These are phyloP conservation scores for Apiospora malaysiana DNA, from an alignment of 2,329 filamentous ascomycete species.

Conservation along the genomic window DNA sequence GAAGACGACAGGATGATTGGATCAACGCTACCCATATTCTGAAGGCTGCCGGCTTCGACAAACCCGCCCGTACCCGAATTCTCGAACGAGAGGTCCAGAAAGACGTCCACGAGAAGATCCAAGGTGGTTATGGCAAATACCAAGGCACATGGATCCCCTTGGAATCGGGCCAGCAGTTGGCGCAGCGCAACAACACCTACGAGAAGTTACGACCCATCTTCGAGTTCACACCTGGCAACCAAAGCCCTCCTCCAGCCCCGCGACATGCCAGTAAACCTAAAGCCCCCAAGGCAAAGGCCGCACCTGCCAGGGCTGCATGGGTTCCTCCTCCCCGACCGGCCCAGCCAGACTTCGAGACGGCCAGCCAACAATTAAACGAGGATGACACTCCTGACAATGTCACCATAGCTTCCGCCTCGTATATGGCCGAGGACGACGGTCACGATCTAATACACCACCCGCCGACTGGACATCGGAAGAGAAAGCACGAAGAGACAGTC, in stretches of 20 bases:
- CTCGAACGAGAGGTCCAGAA: slow-evolving; percentile 97
- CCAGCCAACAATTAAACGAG: slow-evolving; percentile 68
- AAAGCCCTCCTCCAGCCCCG: slow-evolving; percentile 90
- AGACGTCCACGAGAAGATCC: slow-evolving; percentile 95
- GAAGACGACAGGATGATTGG: slow-evolving; percentile 90
- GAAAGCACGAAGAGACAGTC: slow-evolving; percentile 73
- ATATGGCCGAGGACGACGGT: slow-evolving; percentile 82
- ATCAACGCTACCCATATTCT: slow-evolving; percentile 99
- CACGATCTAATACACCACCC: slow-evolving; percentile 67
- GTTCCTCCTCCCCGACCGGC: slow-evolving; percentile 5
- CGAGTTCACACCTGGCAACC: slow-evolving; percentile 82
- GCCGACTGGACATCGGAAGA: slow-evolving; percentile 69
- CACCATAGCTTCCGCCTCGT: slow-evolving; percentile 83
- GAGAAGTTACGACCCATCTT: slow-evolving; percentile 87
- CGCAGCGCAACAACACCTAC: slow-evolving; percentile 84
- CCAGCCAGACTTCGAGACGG: slow-evolving; percentile 62
- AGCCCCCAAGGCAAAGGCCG: slow-evolving; percentile 67
- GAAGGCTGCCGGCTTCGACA: slow-evolving; percentile 96
- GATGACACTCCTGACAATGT: slow-evolving; percentile 84
- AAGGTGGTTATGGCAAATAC: slow-evolving; percentile 98
- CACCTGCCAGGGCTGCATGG: slow-evolving; percentile 57
- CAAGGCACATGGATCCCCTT: slow-evolving; percentile 98
- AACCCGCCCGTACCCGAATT: slow-evolving; percentile 92
- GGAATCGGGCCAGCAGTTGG: slow-evolving; percentile 78
- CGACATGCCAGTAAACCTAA: slow-evolving; percentile 91